A percentile compares a stretch with the other conserved stretches of the same genome.
These are phyloP conservation scores for Geotrichum restrictum DNA, from an alignment of 1,139 yeast genomes.

Conservation along the genomic window DNA sequence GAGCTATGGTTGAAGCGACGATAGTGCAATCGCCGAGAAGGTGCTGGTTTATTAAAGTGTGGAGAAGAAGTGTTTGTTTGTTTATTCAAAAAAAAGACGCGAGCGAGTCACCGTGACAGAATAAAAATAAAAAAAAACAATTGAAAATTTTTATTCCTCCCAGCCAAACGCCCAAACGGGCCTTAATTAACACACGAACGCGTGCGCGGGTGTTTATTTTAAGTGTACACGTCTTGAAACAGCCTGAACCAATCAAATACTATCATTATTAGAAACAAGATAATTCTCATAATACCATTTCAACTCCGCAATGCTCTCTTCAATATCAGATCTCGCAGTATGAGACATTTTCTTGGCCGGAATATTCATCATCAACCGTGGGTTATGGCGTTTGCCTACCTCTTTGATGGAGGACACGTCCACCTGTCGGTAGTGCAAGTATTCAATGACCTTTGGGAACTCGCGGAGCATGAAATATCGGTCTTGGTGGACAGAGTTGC, in stretches of 20 bases:
- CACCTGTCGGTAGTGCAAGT: slow-evolving; percentile 75
- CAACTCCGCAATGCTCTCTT: slow-evolving; percentile 82
- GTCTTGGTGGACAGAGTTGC: slow-evolving; percentile 91
- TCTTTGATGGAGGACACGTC: slow-evolving; percentile 87
- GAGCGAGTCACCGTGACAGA: too few relatives aligned
- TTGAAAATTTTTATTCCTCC: too few relatives aligned
- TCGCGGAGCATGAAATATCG: slow-evolving; percentile 77
- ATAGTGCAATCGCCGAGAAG: too few relatives aligned
- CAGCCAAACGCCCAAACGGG: too few relatives aligned
- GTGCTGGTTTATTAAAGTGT: too few relatives aligned
- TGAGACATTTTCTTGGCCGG: slow-evolving; percentile 70
- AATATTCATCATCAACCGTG: slow-evolving; percentile 49
- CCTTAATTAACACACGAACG: too few relatives aligned
- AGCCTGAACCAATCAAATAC: background rate
- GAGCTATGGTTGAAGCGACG: too few relatives aligned
- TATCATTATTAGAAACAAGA: slow-evolving; percentile 25
- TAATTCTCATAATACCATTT: slow-evolving; percentile 72
- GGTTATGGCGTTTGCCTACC: slow-evolving; percentile 72
- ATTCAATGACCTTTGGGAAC: slow-evolving; percentile 61
- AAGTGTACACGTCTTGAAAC: too few relatives aligned
- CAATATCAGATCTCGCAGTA: slow-evolving; percentile 82
- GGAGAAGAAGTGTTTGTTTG: too few relatives aligned
- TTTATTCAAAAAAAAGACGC: too few relatives aligned
- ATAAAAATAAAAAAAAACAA: too few relatives aligned
- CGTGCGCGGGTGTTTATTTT: too few relatives aligned